Percentiles rank a stretch among this genome's conserved stretches.
phyloP scores from a whole-genome alignment of 306 rosid genomes.

The Quercus agrifolia region DNA sequence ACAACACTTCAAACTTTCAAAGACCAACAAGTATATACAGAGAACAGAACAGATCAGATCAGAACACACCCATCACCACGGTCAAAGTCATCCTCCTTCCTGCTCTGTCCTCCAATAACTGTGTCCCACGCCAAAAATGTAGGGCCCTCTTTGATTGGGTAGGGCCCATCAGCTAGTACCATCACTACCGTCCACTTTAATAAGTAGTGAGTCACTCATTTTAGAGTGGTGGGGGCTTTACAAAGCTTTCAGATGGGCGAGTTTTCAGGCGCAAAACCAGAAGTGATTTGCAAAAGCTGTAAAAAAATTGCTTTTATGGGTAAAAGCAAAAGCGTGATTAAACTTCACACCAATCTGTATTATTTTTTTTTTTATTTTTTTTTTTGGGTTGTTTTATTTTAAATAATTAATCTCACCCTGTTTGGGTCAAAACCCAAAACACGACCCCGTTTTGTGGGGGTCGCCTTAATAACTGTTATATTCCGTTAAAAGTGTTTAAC shows the following conservation, averaged over 20 bases:
- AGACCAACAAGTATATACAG: not conserved
- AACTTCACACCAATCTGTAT: no score
- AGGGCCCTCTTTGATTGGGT: not conserved
- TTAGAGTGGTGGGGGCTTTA: not conserved
- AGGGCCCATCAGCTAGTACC: not conserved
- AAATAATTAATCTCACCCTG: no score
- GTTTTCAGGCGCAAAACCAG: slow-evolving; percentile 29
- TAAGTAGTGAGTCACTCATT: not conserved
- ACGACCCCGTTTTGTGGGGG: no score
- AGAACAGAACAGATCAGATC: not conserved
- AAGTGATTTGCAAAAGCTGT: not conserved
- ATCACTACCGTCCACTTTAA: no score
- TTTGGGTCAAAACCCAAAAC: no score
- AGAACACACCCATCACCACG: not conserved
- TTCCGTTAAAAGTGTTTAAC: no score
- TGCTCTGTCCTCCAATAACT: not conserved
- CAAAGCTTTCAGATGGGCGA: not conserved
- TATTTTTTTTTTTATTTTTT: no score
- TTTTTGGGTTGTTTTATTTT: no score
- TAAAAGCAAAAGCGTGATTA: not conserved
- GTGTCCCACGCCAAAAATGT: not conserved
- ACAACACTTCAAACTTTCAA: not conserved
- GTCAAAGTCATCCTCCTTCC: slow-evolving; percentile 4
- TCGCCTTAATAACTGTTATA: no score
- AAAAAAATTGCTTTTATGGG: not conserved